Conservation (phyloP, 2,329 filamentous ascomycete genomes). For the Coniosporium tulheliwenetii region DNA sequence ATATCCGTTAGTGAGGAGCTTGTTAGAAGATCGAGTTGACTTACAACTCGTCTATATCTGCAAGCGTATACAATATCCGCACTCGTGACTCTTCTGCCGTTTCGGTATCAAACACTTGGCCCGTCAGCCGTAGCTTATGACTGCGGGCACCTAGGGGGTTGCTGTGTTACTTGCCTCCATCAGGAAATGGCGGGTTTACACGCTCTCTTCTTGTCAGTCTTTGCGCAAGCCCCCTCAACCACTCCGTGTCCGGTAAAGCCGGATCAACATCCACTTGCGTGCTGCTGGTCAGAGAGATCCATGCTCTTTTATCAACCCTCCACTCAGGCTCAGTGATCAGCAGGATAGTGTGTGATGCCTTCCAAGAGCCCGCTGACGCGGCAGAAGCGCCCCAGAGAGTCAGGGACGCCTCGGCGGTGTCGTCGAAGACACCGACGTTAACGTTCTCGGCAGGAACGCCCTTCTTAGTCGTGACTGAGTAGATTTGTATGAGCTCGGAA, state of each 20-base stretch:
- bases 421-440: conserved; percentile 40
- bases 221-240: conserved; percentile 35
- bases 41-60: conserved; percentile 27
- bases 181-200: conserved; percentile 33
- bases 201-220: conserved; percentile 33
- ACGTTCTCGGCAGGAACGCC: conserved; percentile 28
- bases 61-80: conserved; percentile 25
- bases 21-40: neutral
- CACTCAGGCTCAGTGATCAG: conserved; percentile 32
- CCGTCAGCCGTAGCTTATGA: conserved; percentile 1
- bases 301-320: conserved; percentile 18
- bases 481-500: neutral
- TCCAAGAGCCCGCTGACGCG: conserved; percentile 27
- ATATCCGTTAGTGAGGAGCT: neutral
- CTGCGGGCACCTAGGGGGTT: conserved; percentile 6
- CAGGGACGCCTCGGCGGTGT: conserved; percentile 37
- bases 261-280: conserved; percentile 42
- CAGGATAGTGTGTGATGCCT: conserved; percentile 32
- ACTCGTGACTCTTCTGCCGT: conserved; percentile 10
- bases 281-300: conserved; percentile 22
- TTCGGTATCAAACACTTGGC: conserved; percentile 9
- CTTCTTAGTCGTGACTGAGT: conserved; percentile 31
- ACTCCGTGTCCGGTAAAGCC: conserved; percentile 33
- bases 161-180: conserved; percentile 10
- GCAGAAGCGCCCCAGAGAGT: conserved; percentile 39